Evolutionary conservation across 164 flowering plant species (phyloP).

Genomic region (Aristolochia contorta): DNA sequence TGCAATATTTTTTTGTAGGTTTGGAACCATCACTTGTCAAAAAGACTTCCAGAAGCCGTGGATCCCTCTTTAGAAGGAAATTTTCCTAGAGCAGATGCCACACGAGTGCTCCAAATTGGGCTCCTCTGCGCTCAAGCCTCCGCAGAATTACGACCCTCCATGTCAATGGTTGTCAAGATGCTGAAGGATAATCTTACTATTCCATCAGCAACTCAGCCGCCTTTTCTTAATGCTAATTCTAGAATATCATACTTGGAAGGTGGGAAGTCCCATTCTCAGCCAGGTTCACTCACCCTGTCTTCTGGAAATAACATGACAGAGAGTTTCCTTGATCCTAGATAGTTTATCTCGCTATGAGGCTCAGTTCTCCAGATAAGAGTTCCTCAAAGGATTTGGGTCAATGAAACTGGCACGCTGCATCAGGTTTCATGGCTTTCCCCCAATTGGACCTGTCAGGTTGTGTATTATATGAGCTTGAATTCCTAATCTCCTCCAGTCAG

Average conservation of each 20-base stretch:
- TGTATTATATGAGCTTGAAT: too few species aligned
- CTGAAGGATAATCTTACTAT: conserved; percentile 31
- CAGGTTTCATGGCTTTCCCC: too few species aligned
- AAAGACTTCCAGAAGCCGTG: conserved; percentile 41
- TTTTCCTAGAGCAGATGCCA: conserved; percentile 38
- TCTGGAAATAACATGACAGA: conserved; percentile 40
- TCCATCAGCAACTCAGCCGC: conserved; percentile 63
- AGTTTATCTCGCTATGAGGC: background rate
- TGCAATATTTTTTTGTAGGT: conserved; percentile 29
- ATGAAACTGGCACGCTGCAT: background rate
- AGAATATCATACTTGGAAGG: conserved; percentile 6
- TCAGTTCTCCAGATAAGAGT: background rate
- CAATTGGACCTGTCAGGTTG: too few species aligned
- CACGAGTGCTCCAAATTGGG: conserved; percentile 52
- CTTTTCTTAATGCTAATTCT: conserved; percentile 10
- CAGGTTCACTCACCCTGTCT: conserved; percentile 32
- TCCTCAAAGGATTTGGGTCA: background rate
- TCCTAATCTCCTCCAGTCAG: too few species aligned
- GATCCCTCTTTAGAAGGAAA: conserved; percentile 41
- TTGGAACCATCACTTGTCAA: conserved; percentile 43
- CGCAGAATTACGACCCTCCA: conserved; percentile 59
- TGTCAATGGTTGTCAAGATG: conserved; percentile 68
- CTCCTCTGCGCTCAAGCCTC: conserved; percentile 73
- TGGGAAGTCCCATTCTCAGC: conserved; percentile 10
- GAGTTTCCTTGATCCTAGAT: conserved; percentile 47